Conservation (phyloP, 2,329 filamentous ascomycete genomes). For the Colletotrichum coccodes region DNA sequence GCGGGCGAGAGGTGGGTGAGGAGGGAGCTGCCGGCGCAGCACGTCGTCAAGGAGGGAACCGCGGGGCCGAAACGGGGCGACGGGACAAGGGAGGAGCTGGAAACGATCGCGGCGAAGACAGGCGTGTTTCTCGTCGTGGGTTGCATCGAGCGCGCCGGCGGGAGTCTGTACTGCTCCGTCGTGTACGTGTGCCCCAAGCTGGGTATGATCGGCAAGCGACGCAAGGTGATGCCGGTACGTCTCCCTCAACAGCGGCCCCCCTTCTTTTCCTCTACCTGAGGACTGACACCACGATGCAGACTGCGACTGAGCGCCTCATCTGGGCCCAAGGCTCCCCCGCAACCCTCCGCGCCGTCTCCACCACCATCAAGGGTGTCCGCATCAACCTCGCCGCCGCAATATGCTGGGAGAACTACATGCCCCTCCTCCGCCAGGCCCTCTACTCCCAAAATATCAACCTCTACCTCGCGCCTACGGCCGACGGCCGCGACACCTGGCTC, state of each 20-base stretch:
- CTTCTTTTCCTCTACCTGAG: background rate
- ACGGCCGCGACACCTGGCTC: slow-evolving; percentile 85
- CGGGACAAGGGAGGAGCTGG: slow-evolving; percentile 81
- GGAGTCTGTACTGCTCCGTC: slow-evolving; percentile 84
- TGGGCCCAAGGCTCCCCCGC: slow-evolving; percentile 88
- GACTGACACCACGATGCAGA: slow-evolving; percentile 52
- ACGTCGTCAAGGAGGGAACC: slow-evolving; percentile 37
- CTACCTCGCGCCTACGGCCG: slow-evolving; percentile 91
- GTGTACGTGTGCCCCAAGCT: slow-evolving; percentile 82
- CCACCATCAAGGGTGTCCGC: slow-evolving; percentile 80
- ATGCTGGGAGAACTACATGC: slow-evolving; percentile 99
- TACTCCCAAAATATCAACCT: slow-evolving; percentile 93
- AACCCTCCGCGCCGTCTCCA: slow-evolving; percentile 82
- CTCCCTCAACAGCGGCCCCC: background rate
- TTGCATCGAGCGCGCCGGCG: slow-evolving; percentile 81
- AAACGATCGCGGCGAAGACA: slow-evolving; percentile 78
- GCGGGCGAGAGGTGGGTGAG: slow-evolving; percentile 79
- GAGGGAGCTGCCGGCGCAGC: slow-evolving; percentile 58
- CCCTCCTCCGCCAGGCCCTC: slow-evolving; percentile 81
- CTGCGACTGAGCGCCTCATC: slow-evolving; percentile 82
- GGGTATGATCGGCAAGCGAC: slow-evolving; percentile 83
- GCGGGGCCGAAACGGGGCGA: slow-evolving; percentile 54
- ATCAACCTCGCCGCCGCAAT: slow-evolving; percentile 88
- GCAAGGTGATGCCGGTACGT: slow-evolving; percentile 89
- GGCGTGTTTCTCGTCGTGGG: slow-evolving; percentile 87